Evolutionary conservation across 352 stramenopile genomes (phyloP).

Genomic region (Phytophthora europaea): DNA sequence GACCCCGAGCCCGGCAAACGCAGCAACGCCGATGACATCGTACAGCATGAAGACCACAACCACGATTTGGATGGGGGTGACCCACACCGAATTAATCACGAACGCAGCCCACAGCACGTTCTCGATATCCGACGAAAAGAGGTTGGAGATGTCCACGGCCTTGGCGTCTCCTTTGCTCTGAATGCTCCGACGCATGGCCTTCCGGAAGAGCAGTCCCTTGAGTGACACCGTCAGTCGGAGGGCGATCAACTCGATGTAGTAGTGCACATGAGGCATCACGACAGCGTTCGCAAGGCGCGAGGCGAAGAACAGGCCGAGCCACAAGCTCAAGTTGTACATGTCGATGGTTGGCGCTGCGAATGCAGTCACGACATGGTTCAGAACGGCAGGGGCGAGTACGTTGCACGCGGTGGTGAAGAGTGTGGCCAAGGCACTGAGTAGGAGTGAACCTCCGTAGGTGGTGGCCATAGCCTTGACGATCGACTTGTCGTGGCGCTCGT

Average conservation of each 20-base stretch:
- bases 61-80: slow-evolving; percentile 54
- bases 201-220: slow-evolving; percentile 55
- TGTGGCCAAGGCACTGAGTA: slow-evolving; percentile 36
- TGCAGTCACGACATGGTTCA: slow-evolving; percentile 57
- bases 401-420: slow-evolving; percentile 44
- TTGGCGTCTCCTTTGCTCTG: slow-evolving; percentile 31
- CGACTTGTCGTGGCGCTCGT: slow-evolving; percentile 25
- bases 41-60: slow-evolving; percentile 58
- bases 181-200: slow-evolving; percentile 44
- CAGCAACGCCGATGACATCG: slow-evolving; percentile 47
- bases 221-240: slow-evolving; percentile 50
- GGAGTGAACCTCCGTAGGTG: slow-evolving; percentile 38
- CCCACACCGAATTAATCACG: slow-evolving; percentile 59
- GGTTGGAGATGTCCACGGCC: slow-evolving; percentile 90
- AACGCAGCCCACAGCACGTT: slow-evolving; percentile 50
- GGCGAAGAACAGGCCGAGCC: slow-evolving; percentile 60
- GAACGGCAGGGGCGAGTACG: slow-evolving; percentile 53
- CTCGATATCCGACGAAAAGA: slow-evolving; percentile 93
- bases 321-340: slow-evolving; percentile 33
- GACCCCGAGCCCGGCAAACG: slow-evolving; percentile 50
- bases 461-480: slow-evolving; percentile 37
- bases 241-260: slow-evolving; percentile 40
- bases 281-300: slow-evolving; percentile 46
- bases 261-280: slow-evolving; percentile 34
- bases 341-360: slow-evolving; percentile 38